phyloP scores from a whole-genome alignment of 345 rosid genomes.

The Euphorbia peplus region DNA sequence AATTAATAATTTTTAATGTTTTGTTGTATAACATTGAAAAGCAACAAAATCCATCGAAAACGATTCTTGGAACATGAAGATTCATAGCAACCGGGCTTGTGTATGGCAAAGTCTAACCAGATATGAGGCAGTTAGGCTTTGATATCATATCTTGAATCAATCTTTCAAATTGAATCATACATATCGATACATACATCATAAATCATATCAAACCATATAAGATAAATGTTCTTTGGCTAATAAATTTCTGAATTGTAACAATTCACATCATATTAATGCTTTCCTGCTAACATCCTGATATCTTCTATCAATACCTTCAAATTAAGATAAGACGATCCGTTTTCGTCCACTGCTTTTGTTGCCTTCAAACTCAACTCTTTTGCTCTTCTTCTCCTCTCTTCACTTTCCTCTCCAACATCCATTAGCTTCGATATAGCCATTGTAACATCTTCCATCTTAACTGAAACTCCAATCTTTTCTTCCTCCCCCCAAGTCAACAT shows the following conservation, averaged over 20 bases:
- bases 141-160: slow-evolving; percentile 18
- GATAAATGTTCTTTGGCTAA: too few species aligned
- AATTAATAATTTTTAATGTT: too few species aligned
- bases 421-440: slow-evolving; percentile 7
- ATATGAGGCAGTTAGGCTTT: slow-evolving; percentile 32
- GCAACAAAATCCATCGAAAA: slow-evolving; percentile 23
- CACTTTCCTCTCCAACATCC: slow-evolving; percentile 18
- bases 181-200: too few species aligned
- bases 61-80: slow-evolving; percentile 24
- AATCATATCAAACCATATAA: too few species aligned
- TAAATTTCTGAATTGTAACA: too few species aligned
- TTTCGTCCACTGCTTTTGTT: neutral
- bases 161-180: too few species aligned
- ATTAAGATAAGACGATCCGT: slow-evolving; percentile 9
- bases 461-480: slow-evolving; percentile 18
- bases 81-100: slow-evolving; percentile 18
- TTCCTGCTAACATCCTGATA: neutral
- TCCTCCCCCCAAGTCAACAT: slow-evolving; percentile 14
- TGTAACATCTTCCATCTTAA: slow-evolving; percentile 10
- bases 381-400: slow-evolving; percentile 11
- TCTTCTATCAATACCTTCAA: slow-evolving; percentile 10
- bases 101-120: slow-evolving; percentile 25
- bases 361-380: slow-evolving; percentile 15
- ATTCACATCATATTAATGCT: too few species aligned
- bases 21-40: neutral